Evolutionary conservation across 192 early-diverging fungal genomes (phyloP).

Genomic region (Backusella psychrophila): DNA sequence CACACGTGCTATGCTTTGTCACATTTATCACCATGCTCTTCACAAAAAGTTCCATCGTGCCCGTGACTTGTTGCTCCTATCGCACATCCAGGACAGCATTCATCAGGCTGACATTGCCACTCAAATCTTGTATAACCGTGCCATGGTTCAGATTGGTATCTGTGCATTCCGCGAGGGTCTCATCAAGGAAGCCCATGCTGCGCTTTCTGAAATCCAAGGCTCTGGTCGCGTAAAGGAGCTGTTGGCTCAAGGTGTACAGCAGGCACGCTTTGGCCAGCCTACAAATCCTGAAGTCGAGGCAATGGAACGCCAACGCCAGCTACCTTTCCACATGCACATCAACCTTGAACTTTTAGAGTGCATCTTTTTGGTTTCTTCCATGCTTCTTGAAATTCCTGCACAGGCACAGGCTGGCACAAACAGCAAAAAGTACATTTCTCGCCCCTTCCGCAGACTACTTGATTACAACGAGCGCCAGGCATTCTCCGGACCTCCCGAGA

Average conservation of each 20-base stretch:
- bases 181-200: constrained; percentile 82
- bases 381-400: constrained; percentile 95
- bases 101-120: constrained; percentile 85
- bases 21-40: constrained; percentile 96
- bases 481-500: constrained; percentile 96
- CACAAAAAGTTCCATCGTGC: constrained; percentile 92
- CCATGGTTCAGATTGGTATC: constrained; percentile 95
- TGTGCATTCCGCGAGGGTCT: constrained; percentile 94
- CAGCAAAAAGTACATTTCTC: constrained; percentile 77
- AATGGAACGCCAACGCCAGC: constrained; percentile 88
- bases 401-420: constrained; percentile 77
- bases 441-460: constrained; percentile 88
- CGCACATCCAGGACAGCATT: constrained; percentile 93
- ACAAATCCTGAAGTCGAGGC: constrained; percentile 88
- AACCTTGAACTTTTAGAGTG: constrained; percentile 98
- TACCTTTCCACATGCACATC: constrained; percentile 99
- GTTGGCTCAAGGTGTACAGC: constrained; percentile 75
- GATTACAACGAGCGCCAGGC: constrained; percentile 95
- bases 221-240: constrained; percentile 88
- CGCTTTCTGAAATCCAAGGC: constrained; percentile 85
- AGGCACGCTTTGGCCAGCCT: constrained; percentile 67
- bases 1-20: constrained; percentile 93
- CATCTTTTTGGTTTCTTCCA: constrained; percentile 89
- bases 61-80: constrained; percentile 96
- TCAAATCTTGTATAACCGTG: constrained; percentile 95